Conservation (phyloP, 1,284 basidiomycete species). For the Inonotus hispidus region DNA sequence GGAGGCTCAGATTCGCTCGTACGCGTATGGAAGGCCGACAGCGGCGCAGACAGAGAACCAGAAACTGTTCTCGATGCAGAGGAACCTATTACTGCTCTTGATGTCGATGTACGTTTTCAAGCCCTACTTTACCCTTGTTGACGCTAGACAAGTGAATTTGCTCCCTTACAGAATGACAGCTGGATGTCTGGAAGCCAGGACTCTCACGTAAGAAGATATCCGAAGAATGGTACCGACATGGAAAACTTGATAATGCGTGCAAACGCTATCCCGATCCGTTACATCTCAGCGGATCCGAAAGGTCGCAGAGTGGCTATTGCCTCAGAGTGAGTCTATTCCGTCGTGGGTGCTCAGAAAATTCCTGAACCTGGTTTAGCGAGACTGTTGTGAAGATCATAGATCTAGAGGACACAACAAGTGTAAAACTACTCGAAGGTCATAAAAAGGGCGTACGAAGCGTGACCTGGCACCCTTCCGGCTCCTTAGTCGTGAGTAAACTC, state of each 20-base stretch:
- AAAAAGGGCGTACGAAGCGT: conserved; percentile 73
- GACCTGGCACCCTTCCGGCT: conserved; percentile 86
- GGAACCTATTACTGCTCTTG: conserved; percentile 67
- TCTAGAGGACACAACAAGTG: conserved; percentile 64
- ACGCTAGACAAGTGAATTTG: not conserved
- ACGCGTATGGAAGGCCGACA: conserved; percentile 71
- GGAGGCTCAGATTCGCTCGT: conserved; percentile 77
- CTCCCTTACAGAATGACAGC: conserved; percentile 45
- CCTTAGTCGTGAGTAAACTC: conserved; percentile 56
- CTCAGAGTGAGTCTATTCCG: conserved; percentile 62
- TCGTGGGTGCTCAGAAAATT: conserved; percentile 6
- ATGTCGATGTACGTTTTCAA: conserved; percentile 47
- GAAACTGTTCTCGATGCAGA: conserved; percentile 71
- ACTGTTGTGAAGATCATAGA: conserved; percentile 78
- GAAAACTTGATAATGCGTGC: conserved; percentile 63
- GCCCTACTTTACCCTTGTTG: not conserved
- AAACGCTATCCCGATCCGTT: conserved; percentile 68
- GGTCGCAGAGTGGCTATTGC: conserved; percentile 76
- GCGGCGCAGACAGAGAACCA: conserved; percentile 64
- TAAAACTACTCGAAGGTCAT: conserved; percentile 64
- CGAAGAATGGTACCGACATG: conserved; percentile 53
- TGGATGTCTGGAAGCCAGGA: conserved; percentile 77
- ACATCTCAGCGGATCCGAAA: conserved; percentile 74
- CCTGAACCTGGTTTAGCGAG: conserved; percentile 50
- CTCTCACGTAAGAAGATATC: conserved; percentile 66